Conservation (phyloP, 2,329 filamentous ascomycete genomes). For the Colletotrichum sp. region DNA sequence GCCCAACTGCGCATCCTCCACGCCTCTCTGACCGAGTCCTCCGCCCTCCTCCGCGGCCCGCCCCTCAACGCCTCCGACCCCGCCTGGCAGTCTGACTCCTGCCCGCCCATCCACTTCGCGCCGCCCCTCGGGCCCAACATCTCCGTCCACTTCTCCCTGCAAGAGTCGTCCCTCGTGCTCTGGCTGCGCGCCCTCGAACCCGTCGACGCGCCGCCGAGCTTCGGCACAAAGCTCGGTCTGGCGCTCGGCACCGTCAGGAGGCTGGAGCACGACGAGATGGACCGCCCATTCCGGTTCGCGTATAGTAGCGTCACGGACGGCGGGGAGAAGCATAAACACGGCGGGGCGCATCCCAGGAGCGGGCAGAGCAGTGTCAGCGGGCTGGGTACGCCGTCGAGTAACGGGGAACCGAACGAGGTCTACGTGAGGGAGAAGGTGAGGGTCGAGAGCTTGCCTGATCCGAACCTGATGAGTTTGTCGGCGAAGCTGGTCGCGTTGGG, state of each 20-base stretch:
- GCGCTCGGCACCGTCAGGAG: conserved; percentile 70
- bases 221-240: conserved; percentile 71
- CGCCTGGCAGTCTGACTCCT: conserved; percentile 49
- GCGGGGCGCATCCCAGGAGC: conserved; percentile 1
- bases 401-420: conserved; percentile 60
- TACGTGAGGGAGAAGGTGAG: conserved; percentile 88
- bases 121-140: conserved; percentile 61
- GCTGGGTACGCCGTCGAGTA: conserved; percentile 9
- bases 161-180: conserved; percentile 73
- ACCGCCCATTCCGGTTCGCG: conserved; percentile 73
- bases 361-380: not conserved
- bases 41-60: conserved; percentile 60
- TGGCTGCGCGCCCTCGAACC: conserved; percentile 74
- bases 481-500: conserved; percentile 83
- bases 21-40: conserved; percentile 57
- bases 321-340: conserved; percentile 20
- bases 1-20: conserved; percentile 62
- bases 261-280: conserved; percentile 80
- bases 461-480: conserved; percentile 80
- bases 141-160: conserved; percentile 75
- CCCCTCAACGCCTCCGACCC: conserved; percentile 42
- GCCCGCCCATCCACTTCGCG: conserved; percentile 46
- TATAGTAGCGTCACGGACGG: conserved; percentile 31
- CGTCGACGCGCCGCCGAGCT: conserved; percentile 63
- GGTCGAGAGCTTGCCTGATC: conserved; percentile 83